Evolutionary conservation across 176 grass and related monocot genomes (phyloP).

Genomic region (Avena eriantha): DNA sequence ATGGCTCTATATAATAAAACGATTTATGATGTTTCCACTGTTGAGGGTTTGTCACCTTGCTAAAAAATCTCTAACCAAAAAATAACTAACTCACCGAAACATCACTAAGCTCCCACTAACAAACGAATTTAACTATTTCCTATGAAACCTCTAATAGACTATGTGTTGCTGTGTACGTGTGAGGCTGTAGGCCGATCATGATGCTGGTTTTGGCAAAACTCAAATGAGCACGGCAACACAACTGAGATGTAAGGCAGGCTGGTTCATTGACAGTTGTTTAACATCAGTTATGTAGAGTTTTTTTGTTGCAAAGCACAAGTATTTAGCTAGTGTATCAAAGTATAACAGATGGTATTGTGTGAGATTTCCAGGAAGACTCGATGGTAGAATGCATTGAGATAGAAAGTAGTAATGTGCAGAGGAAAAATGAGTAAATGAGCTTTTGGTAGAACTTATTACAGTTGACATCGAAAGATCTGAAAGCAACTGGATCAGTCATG

Average conservation of each 20-base stretch:
- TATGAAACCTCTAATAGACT: slow-evolving; percentile 11
- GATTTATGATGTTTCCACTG: not conserved
- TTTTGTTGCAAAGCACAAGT: not conserved
- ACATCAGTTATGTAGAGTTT: not conserved
- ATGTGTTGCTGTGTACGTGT: not conserved
- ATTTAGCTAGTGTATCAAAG: slow-evolving; percentile 17
- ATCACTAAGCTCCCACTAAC: not conserved
- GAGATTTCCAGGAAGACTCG: slow-evolving; percentile 15
- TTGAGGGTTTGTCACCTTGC: not conserved
- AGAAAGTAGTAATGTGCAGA: not conserved
- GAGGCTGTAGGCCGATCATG: slow-evolving; percentile 1
- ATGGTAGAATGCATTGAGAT: slow-evolving; percentile 8
- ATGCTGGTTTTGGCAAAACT: not conserved
- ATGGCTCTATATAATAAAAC: slow-evolving; percentile 13
- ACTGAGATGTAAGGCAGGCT: slow-evolving; percentile 17
- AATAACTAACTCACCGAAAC: not conserved
- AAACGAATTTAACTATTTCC: slow-evolving; percentile 7
- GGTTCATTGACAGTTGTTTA: not conserved
- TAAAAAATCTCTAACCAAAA: slow-evolving; percentile 12
- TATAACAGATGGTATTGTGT: slow-evolving; percentile 27
- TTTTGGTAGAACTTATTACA: slow-evolving; percentile 5
- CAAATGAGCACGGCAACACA: not conserved
- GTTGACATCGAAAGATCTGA: slow-evolving; percentile 21
- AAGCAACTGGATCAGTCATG: slow-evolving; percentile 5
- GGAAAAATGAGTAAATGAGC: not conserved